These are phyloP conservation scores for Hemisphaericaspora subhashii DNA, from an alignment of 1,139 yeast genomes.

Conservation along the genomic window DNA sequence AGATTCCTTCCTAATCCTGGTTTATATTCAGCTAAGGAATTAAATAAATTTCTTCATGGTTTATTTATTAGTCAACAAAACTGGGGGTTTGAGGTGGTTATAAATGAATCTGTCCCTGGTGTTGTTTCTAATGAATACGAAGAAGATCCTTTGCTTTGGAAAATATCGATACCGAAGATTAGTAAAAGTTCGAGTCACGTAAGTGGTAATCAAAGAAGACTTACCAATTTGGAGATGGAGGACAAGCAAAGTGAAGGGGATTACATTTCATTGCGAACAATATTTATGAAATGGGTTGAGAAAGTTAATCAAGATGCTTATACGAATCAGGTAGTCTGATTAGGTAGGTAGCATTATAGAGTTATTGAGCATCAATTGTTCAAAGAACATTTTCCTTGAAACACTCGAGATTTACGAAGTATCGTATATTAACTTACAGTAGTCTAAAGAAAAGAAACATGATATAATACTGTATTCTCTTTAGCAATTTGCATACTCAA, in stretches of 20 bases:
- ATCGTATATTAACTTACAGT: not conserved
- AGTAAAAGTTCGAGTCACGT: not conserved
- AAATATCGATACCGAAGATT: slow-evolving; percentile 6
- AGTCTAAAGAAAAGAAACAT: not conserved
- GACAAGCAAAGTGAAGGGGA: not conserved
- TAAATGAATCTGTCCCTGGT: slow-evolving; percentile 9
- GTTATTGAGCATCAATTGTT: too few species aligned
- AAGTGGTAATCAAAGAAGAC: not conserved
- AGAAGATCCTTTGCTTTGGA: slow-evolving; percentile 9
- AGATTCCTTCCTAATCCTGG: slow-evolving; percentile 3
- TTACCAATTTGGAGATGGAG: not conserved
- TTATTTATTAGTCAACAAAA: slow-evolving; percentile 6
- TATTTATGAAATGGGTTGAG: slow-evolving; percentile 13
- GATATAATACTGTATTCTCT: not conserved
- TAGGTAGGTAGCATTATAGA: too few species aligned
- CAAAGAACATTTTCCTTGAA: too few species aligned
- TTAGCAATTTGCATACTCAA: too few species aligned
- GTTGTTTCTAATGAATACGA: too few species aligned
- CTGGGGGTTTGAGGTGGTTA: slow-evolving; percentile 3
- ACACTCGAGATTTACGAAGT: too few species aligned
- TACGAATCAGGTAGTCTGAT: too few species aligned
- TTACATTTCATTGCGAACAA: slow-evolving; percentile 4
- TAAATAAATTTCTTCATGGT: slow-evolving; percentile 11
- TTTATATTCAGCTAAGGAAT: slow-evolving; percentile 10
- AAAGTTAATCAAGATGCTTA: not conserved